Conservation (phyloP, 164 flowering plant species). For the Magnolia officinalis region DNA sequence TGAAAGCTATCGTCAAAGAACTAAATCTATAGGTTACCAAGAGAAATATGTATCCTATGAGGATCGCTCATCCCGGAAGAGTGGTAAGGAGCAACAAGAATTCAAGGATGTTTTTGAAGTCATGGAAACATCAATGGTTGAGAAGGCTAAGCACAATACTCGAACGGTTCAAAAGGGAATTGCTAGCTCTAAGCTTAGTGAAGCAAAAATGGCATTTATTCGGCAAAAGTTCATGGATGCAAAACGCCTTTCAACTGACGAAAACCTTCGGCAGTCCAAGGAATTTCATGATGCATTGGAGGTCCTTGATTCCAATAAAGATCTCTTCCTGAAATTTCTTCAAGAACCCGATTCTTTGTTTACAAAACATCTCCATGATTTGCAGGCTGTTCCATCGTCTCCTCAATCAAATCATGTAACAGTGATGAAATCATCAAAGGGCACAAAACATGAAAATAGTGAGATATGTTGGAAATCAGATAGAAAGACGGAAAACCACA, state of each 20-base stretch:
- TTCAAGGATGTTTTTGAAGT: slow-evolving; percentile 95
- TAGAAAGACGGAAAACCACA: slow-evolving; percentile 18
- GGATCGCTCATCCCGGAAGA: slow-evolving; percentile 33
- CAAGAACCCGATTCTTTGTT: slow-evolving; percentile 75
- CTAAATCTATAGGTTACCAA: slow-evolving; percentile 24
- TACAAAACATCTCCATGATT: slow-evolving; percentile 58
- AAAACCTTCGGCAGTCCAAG: slow-evolving; percentile 50
- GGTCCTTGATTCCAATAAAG: slow-evolving; percentile 56
- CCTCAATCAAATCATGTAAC: slow-evolving; percentile 28
- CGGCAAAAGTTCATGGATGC: slow-evolving; percentile 58
- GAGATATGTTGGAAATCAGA: slow-evolving; percentile 19
- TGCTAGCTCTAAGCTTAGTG: slow-evolving; percentile 24
- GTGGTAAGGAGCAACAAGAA: slow-evolving; percentile 46
- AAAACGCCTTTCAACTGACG: slow-evolving; percentile 56
- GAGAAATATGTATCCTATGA: slow-evolving; percentile 25
- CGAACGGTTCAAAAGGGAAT: slow-evolving; percentile 12
- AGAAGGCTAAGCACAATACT: slow-evolving; percentile 9
- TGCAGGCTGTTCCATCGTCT: slow-evolving; percentile 32
- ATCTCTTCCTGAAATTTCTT: slow-evolving; percentile 60
- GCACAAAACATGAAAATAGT: slow-evolving; percentile 19
- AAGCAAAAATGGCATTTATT: slow-evolving; percentile 45
- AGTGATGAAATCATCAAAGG: slow-evolving; percentile 30
- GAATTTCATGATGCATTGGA: slow-evolving; percentile 67
- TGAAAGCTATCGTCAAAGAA: slow-evolving; percentile 26
- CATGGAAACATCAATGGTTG: slow-evolving; percentile 31